These are phyloP conservation scores for Prunus salicina DNA, from an alignment of 306 rosid species.

Conservation along the genomic window DNA sequence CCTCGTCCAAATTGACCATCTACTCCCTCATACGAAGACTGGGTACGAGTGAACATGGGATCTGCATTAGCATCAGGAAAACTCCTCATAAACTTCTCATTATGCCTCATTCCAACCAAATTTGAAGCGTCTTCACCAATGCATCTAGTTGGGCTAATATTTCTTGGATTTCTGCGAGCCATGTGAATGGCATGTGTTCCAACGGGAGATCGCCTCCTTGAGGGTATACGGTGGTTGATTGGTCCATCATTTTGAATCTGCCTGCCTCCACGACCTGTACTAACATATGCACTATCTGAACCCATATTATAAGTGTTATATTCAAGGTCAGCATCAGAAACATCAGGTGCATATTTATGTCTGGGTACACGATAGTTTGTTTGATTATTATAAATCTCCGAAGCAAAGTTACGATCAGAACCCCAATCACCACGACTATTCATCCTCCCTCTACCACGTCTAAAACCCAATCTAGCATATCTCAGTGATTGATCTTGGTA, in stretches of 20 bases:
- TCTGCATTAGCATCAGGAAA: slow-evolving; percentile 50
- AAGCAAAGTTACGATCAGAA: slow-evolving; percentile 54
- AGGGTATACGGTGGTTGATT: slow-evolving; percentile 38
- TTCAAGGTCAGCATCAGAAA: slow-evolving; percentile 50
- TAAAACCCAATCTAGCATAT: slow-evolving; percentile 58
- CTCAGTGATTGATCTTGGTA: slow-evolving; percentile 60
- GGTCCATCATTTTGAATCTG: slow-evolving; percentile 57
- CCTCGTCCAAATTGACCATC: slow-evolving; percentile 64
- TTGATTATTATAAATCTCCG: slow-evolving; percentile 62
- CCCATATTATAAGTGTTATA: slow-evolving; percentile 45
- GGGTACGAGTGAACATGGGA: slow-evolving; percentile 54
- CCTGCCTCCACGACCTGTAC: slow-evolving; percentile 66
- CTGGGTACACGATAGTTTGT: slow-evolving; percentile 60
- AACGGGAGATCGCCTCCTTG: slow-evolving; percentile 74
- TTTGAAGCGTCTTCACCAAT: slow-evolving; percentile 54
- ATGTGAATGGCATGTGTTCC: slow-evolving; percentile 49
- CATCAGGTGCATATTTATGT: slow-evolving; percentile 54
- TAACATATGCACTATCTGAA: slow-evolving; percentile 54
- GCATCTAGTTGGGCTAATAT: slow-evolving; percentile 62
- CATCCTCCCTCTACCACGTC: slow-evolving; percentile 68
- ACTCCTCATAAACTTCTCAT: slow-evolving; percentile 59
- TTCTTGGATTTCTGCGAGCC: slow-evolving; percentile 60
- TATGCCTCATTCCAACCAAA: slow-evolving; percentile 55
- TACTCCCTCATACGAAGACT: slow-evolving; percentile 49
- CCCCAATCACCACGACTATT: slow-evolving; percentile 57